Conservation (phyloP, 768 basidiomycete genomes). For the Pleurotus pulmonarius region DNA sequence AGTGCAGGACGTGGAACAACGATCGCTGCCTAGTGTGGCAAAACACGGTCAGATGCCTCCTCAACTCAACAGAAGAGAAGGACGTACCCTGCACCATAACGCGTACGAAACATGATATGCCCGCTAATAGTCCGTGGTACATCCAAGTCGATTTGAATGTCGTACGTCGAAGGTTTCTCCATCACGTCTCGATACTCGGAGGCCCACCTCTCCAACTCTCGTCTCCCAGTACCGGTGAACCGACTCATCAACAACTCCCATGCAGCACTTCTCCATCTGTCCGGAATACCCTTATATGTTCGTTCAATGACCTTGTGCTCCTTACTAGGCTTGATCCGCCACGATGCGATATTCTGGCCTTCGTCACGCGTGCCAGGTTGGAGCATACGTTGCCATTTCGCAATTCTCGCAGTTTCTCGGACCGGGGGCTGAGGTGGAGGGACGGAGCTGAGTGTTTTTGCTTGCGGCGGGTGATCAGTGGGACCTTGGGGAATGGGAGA, state of each 20-base stretch:
- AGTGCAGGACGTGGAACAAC: conserved; percentile 91
- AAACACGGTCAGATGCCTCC: not conserved
- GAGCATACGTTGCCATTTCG: conserved; percentile 94
- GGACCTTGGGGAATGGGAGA: conserved; percentile 41
- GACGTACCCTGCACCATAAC: conserved; percentile 91
- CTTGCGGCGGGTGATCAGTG: conserved; percentile 39
- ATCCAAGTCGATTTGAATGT: conserved; percentile 97
- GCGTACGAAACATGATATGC: conserved; percentile 90
- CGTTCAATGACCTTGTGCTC: conserved; percentile 67
- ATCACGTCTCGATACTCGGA: conserved; percentile 57
- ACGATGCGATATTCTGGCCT: conserved; percentile 74
- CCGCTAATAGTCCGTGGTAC: conserved; percentile 95
- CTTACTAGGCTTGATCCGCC: conserved; percentile 66
- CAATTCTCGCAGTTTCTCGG: conserved; percentile 75
- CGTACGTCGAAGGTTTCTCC: conserved; percentile 82
- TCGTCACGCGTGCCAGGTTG: conserved; percentile 60
- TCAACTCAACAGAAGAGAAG: not conserved
- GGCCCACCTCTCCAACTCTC: conserved; percentile 40
- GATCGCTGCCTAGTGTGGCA: conserved; percentile 71
- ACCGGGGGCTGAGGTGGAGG: conserved; percentile 43
- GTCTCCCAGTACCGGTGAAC: conserved; percentile 41
- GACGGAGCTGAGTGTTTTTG: conserved; percentile 41
- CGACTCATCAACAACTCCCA: conserved; percentile 81
- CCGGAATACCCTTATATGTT: conserved; percentile 94
- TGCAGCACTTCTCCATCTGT: conserved; percentile 89